Conservation (phyloP, 1,284 basidiomycete species). For the Cutaneotrichosporon sp. region DNA sequence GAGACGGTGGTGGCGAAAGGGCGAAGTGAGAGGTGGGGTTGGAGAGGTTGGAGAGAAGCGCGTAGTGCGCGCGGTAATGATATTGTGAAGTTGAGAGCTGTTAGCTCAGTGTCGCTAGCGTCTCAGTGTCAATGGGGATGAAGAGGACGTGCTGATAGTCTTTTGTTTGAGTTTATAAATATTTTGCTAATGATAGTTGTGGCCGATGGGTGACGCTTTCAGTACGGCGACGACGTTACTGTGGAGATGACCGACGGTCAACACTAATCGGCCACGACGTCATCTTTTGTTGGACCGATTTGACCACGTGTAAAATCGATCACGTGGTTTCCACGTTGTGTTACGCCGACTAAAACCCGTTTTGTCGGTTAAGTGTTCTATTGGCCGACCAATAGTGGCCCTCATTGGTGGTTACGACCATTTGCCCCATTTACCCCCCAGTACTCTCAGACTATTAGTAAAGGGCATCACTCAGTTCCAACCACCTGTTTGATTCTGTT, state of each 20-base stretch:
- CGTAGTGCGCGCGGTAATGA: not conserved
- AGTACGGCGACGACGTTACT: not conserved
- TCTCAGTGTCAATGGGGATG: not conserved
- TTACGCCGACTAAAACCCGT: no score
- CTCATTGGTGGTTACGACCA: constrained; percentile 2
- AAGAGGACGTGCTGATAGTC: not conserved
- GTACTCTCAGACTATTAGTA: not conserved
- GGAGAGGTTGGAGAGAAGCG: not conserved
- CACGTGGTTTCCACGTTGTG: no score
- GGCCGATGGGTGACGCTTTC: not conserved
- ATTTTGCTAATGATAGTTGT: not conserved
- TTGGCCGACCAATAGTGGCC: not conserved
- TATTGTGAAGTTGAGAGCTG: not conserved
- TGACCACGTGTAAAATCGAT: no score
- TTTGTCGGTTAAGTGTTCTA: not conserved
- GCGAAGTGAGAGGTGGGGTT: not conserved
- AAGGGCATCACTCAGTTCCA: not conserved
- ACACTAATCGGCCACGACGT: no score
- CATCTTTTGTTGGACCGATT: no score
- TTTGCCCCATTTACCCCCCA: not conserved
- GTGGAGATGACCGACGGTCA: not conserved
- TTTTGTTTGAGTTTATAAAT: not conserved
- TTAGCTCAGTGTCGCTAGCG: not conserved
- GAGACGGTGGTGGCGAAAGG: not conserved
- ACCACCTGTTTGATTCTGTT: constrained; percentile 1